Conservation (phyloP, 257 asterid species). For the Solanum sitiens region DNA sequence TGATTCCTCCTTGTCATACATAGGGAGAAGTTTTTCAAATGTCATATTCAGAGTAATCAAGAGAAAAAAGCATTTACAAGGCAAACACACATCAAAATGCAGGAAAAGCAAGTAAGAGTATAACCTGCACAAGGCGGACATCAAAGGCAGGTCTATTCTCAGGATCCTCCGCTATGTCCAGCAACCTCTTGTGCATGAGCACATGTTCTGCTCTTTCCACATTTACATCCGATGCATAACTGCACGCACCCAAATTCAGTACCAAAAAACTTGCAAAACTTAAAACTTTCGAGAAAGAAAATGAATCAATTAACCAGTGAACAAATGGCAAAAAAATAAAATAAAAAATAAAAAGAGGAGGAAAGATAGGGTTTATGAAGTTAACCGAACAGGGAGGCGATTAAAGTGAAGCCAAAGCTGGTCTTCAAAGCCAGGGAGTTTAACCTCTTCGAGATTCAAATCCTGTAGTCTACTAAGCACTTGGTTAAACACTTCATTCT, state of each 20-base stretch:
- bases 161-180: conserved; percentile 33
- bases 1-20: not conserved
- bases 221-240: conserved; percentile 46
- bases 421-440: conserved; percentile 40
- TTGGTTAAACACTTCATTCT: conserved; percentile 28
- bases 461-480: conserved; percentile 31
- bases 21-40: not conserved
- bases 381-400: conserved; percentile 37
- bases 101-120: not conserved
- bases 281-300: not conserved
- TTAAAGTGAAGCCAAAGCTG: conserved; percentile 48
- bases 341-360: not conserved
- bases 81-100: not conserved
- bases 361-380: conserved; percentile 10
- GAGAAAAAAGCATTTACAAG: not conserved
- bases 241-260: not conserved
- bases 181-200: conserved; percentile 30
- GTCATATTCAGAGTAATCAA: not conserved
- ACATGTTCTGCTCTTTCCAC: conserved; percentile 56
- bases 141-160: conserved; percentile 30
- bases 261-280: not conserved
- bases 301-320: not conserved
- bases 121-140: conserved; percentile 45
- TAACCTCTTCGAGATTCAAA: conserved; percentile 27
- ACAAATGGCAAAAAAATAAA: not conserved